Evolutionary conservation across 2,329 filamentous ascomycete genomes (phyloP), one percentile per base, ranked within the genome.

Genomic region (Plectosphaerella cucumerina): DNA sequence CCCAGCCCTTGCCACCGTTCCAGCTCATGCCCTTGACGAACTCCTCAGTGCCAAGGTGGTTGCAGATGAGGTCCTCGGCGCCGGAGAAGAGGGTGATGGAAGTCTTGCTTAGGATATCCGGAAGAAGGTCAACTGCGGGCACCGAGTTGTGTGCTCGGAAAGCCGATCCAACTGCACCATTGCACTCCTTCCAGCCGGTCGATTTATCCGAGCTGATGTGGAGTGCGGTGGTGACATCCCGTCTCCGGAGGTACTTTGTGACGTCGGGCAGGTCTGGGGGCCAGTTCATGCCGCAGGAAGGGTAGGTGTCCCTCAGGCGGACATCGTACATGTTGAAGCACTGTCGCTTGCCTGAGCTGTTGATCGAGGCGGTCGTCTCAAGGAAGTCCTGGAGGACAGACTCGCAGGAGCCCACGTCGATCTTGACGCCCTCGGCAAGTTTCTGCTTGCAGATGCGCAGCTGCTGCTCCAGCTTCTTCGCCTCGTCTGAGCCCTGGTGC

Each of bases 271-370:
- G 76, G 70, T 99, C 94, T 57, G 91, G 88, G 31, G 94, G 94
- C 95, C 95, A 99, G 72, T 91, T 93, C 92, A 96, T 96, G 59
- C 94, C 94, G 67, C 94, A 99, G 56, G 86, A 87, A 5, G 89
- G 87, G 67, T 82, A 90, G 6, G 73, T 74, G 68, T 99, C 94
- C 56, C 77, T 85, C 44, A 97, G 78, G 44, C 93, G 89, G 49
- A 97, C 81, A 67, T 99, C 94, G 69, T 99, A 99, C 90, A 97
- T 97, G 72, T 99, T 99, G 66, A 85, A 68, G 68, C 95, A 99
- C 41, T 80, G 67, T 47, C 77, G 75, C 50, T 79, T 68, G 18
- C 76, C 74, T 14, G 73, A 74, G 34, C 72, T 52, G 49, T 64
- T 70, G 11, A 64, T 73, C 48, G 80, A 76, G 52, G 76, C 71